Conservation (phyloP, 1,139 yeast genomes). For the Suhomyces kunorum region DNA sequence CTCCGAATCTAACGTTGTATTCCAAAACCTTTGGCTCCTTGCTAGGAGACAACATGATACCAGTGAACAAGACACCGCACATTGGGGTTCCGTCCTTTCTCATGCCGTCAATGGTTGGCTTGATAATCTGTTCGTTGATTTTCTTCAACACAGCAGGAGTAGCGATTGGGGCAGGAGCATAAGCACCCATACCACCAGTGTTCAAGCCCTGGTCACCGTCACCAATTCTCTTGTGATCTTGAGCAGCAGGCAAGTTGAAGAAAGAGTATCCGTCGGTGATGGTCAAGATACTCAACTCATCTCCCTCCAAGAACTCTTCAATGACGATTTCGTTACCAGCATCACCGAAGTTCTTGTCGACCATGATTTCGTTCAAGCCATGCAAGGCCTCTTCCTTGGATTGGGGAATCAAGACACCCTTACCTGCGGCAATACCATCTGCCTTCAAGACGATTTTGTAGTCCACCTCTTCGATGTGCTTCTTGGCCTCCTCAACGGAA, state of each 20-base stretch:
- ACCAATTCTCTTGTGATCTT: slow-evolving; percentile 95
- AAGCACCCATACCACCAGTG: slow-evolving; percentile 99
- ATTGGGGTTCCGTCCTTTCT: slow-evolving; percentile 94
- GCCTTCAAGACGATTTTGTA: slow-evolving; percentile 93
- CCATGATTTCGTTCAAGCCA: slow-evolving; percentile 89
- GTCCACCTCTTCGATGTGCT: slow-evolving; percentile 63
- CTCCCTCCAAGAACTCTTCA: slow-evolving; percentile 96
- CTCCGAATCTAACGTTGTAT: slow-evolving; percentile 97
- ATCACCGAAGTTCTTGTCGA: slow-evolving; percentile 80
- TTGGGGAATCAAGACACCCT: slow-evolving; percentile 93
- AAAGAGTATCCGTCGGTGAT: slow-evolving; percentile 92
- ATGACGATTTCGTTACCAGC: slow-evolving; percentile 98
- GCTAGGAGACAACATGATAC: slow-evolving; percentile 78
- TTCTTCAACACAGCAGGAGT: slow-evolving; percentile 66
- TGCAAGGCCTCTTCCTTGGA: slow-evolving; percentile 79
- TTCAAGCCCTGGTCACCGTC: slow-evolving; percentile 92
- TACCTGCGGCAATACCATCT: slow-evolving; percentile 98
- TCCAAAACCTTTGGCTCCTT: slow-evolving; percentile 93
- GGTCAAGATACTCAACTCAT: slow-evolving; percentile 90
- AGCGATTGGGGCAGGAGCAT: slow-evolving; percentile 95
- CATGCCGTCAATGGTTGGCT: slow-evolving; percentile 96
- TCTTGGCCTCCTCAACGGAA: slow-evolving; percentile 69
- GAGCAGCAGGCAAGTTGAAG: slow-evolving; percentile 93
- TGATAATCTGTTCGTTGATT: slow-evolving; percentile 71
- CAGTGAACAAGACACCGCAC: slow-evolving; percentile 96